phyloP scores from a whole-genome alignment of 2,329 filamentous ascomycete genomes.

The Aspergillus quadricinctus region DNA sequence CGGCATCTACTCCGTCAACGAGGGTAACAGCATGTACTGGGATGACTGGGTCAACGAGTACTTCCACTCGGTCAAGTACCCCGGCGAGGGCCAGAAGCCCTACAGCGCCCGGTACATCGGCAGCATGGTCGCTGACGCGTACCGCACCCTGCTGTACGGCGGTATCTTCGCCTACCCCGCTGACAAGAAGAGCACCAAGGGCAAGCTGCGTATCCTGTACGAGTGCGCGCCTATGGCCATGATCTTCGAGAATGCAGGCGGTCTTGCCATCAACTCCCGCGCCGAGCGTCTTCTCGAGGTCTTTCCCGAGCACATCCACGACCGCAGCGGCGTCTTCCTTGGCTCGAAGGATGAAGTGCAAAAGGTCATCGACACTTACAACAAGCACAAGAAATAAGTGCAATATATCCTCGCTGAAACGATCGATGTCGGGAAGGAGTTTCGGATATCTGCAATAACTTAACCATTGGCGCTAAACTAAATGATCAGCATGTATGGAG shows the following conservation, averaged over 20 bases:
- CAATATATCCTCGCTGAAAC: neutral
- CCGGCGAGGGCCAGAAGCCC: conserved; percentile 68
- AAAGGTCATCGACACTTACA: conserved; percentile 84
- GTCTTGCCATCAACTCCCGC: conserved; percentile 83
- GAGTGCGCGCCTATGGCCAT: conserved; percentile 99
- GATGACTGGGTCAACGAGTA: conserved; percentile 80
- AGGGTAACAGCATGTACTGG: conserved; percentile 98
- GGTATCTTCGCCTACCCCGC: conserved; percentile 97
- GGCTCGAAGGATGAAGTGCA: conserved; percentile 93
- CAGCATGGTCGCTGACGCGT: conserved; percentile 97
- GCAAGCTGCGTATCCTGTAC: conserved; percentile 94
- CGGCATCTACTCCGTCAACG: conserved; percentile 95
- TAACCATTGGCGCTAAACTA: neutral
- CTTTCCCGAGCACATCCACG: conserved; percentile 87
- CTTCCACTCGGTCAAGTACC: conserved; percentile 83
- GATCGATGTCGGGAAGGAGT: conserved; percentile 8
- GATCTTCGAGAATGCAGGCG: conserved; percentile 97
- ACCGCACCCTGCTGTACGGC: conserved; percentile 90
- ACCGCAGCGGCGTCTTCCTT: conserved; percentile 92
- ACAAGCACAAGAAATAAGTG: conserved; percentile 41
- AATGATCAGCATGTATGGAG: conserved; percentile 3
- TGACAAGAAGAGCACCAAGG: conserved; percentile 97
- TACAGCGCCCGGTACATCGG: conserved; percentile 96
- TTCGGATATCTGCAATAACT: conserved; percentile 1
- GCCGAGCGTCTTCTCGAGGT: conserved; percentile 90